A percentile compares a stretch with the other conserved stretches of the same genome.
Evolutionary conservation across 1,139 yeast species (phyloP).

Genomic region (Candida tetrigidarum): DNA sequence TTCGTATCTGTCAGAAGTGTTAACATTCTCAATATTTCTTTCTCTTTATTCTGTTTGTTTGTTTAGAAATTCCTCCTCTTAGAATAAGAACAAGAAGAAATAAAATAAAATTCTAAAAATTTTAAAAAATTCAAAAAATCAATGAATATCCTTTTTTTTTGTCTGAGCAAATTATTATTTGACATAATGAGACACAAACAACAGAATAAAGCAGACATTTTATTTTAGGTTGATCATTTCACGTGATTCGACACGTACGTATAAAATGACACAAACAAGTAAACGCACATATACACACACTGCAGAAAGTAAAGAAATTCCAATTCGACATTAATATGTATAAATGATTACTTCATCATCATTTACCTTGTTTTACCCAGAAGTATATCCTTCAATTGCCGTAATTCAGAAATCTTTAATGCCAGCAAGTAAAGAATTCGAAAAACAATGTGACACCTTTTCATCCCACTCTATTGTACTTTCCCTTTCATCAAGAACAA

Average conservation of each 20-base stretch:
- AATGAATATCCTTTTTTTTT: background rate
- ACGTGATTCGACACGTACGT: background rate
- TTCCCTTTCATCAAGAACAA: too few relatives aligned
- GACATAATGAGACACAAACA: conserved; percentile 1
- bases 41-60: background rate
- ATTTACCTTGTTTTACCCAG: background rate
- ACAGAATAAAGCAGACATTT: too few relatives aligned
- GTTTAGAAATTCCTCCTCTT: too few relatives aligned
- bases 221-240: too few relatives aligned
- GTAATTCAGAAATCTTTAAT: too few relatives aligned
- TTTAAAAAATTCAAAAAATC: too few relatives aligned
- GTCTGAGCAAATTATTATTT: background rate
- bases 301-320: too few relatives aligned
- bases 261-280: background rate
- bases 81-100: too few relatives aligned
- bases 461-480: background rate
- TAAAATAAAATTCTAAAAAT: too few relatives aligned
- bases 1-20: conserved; percentile 4
- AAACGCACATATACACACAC: background rate
- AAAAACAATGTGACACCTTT: background rate
- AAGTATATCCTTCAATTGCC: too few relatives aligned
- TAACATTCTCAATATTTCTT: too few relatives aligned
- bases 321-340: background rate
- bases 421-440: too few relatives aligned
- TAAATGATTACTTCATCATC: background rate